phyloP scores from a whole-genome alignment of 1,284 basidiomycete genomes.

The Schizophyllum commune region DNA sequence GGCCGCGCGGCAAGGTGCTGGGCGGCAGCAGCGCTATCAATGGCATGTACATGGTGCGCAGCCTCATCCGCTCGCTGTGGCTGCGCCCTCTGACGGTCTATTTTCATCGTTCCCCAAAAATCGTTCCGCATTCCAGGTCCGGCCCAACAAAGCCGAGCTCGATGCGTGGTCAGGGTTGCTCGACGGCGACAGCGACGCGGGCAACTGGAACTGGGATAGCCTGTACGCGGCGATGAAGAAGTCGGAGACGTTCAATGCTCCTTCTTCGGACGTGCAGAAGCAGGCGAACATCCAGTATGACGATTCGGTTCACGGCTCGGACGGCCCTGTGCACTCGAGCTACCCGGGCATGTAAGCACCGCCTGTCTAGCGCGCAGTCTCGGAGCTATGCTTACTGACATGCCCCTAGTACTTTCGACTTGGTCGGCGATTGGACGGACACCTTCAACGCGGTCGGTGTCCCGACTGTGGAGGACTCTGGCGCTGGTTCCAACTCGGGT shows the following conservation, averaged over 20 bases:
- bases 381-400: background rate
- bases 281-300: slow-evolving; percentile 6
- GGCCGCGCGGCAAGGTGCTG: slow-evolving; percentile 26
- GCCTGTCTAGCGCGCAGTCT: background rate
- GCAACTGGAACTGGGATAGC: slow-evolving; percentile 48
- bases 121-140: slow-evolving; percentile 38
- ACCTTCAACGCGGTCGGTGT: slow-evolving; percentile 39
- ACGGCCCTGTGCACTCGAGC: slow-evolving; percentile 12
- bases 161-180: slow-evolving; percentile 47
- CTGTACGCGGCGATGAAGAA: slow-evolving; percentile 48
- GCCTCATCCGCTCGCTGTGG: background rate
- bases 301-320: slow-evolving; percentile 8
- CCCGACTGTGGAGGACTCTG: slow-evolving; percentile 32
- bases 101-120: background rate
- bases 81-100: background rate
- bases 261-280: background rate
- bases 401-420: background rate
- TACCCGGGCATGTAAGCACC: background rate
- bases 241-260: slow-evolving; percentile 31
- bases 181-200: slow-evolving; percentile 24
- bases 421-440: slow-evolving; percentile 31
- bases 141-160: slow-evolving; percentile 45
- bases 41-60: slow-evolving; percentile 24
- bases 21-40: slow-evolving; percentile 53
- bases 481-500: slow-evolving; percentile 44